A percentile compares a stretch with the other conserved stretches of the same genome.
Conservation (phyloP, 129 eudicot species). For the Artemisia annua region DNA sequence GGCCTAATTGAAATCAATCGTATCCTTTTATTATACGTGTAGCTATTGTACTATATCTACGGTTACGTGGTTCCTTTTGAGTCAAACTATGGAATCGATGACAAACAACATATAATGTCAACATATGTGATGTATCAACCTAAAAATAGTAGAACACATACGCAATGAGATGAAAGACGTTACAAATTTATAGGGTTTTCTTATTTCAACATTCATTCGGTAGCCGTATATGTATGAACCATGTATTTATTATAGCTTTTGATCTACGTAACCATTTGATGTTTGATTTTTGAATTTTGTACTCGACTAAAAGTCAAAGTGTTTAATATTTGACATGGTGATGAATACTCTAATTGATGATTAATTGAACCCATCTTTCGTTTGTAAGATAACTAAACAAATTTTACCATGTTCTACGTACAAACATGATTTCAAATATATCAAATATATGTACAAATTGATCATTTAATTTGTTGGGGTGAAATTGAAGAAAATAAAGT, state of each 20-base stretch:
- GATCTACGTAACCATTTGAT: not conserved
- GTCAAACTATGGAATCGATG: not conserved
- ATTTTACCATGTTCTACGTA: too few relatives aligned
- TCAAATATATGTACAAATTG: too few relatives aligned
- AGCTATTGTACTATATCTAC: not conserved
- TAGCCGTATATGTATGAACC: too few relatives aligned
- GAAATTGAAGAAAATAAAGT: conserved; percentile 19
- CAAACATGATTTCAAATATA: too few relatives aligned
- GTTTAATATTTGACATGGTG: not conserved
- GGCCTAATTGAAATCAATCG: too few relatives aligned
- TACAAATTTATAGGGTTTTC: too few relatives aligned
- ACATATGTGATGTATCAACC: not conserved
- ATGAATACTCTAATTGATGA: too few relatives aligned
- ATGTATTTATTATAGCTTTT: too few relatives aligned
- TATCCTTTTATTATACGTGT: not conserved
- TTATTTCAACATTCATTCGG: too few relatives aligned
- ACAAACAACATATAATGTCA: not conserved
- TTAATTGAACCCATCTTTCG: too few relatives aligned
- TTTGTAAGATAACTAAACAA: too few relatives aligned
- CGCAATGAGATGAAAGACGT: too few relatives aligned
- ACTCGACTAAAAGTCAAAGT: not conserved
- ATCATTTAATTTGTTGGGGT: not conserved
- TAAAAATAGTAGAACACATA: not conserved
- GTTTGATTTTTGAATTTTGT: not conserved
- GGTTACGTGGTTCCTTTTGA: not conserved